Evolutionary conservation across 2,329 filamentous ascomycete species (phyloP), one percentile per base, ranked within the genome.

Genomic region (Fusarium subglutinans): DNA sequence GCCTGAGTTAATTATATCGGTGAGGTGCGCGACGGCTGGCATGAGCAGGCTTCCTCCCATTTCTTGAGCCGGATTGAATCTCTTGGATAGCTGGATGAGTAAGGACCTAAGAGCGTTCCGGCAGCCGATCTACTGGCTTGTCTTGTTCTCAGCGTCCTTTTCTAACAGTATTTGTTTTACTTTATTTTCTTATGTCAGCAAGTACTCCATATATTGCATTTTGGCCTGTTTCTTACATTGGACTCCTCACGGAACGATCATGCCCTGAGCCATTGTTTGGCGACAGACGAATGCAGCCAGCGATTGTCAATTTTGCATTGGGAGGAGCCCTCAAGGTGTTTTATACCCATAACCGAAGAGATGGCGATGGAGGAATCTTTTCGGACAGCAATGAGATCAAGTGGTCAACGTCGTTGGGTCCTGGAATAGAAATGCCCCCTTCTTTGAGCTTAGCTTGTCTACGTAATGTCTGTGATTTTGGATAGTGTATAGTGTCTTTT

Each of bases 391-490:
- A 58, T 35, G 51, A 69, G 54, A 74, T 69, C 43, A 59, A 50
- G 33, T 54, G 56, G 63, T 63, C 43, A 56, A 71, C 64, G 67
- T 61, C 59, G 64, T 55, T 57, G 50, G 62, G 65, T 72, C 63
- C 53, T 54, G 57, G 58, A 64, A 56, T 58, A 51, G 43, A 61
- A 45, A 70, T 35, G 56, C 59, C 70, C 56, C 54, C 40, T 63
- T 50, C 70, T 70, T 70, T 38, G 61, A 72, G 58, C 37, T 70
- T 65, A 57, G 59, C 74, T 60, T 75, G 75, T 74, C 66, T 72
- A 66, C 69, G 73, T 77, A 77, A 76, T 77, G 72, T 70, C 55
- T 77, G 68, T 74, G 63, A 76, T 76, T 63, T 67, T 67, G 66
- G 63, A 66, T 77, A 77, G 60, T 75, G 69, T 76, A 62, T 74